phyloP scores from a whole-genome alignment of 169 alveolate species.

The Plasmodium knowlesi region DNA sequence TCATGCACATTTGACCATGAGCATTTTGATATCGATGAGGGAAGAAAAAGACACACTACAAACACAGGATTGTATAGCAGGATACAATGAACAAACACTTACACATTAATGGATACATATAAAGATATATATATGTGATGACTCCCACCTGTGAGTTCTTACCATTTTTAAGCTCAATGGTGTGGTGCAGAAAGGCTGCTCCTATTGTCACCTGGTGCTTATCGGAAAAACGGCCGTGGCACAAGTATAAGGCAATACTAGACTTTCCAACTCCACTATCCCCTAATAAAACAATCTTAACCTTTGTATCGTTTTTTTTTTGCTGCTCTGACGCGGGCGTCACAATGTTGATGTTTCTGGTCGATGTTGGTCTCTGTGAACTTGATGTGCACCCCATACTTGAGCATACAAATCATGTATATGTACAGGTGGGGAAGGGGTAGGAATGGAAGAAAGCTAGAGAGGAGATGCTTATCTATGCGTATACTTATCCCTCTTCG shows the following conservation, averaged over 20 bases:
- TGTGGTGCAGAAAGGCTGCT: conserved; percentile 90
- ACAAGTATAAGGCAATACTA: conserved; percentile 89
- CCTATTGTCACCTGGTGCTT: conserved; percentile 93
- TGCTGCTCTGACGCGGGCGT: conserved; percentile 16
- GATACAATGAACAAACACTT: conserved; percentile 20
- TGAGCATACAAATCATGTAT: conserved; percentile 15
- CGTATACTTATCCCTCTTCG: background rate
- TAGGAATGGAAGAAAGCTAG: background rate
- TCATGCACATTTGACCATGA: background rate
- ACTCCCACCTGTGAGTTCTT: background rate
- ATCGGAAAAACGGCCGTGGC: conserved; percentile 90
- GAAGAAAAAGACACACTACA: background rate
- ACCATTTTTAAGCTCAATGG: conserved; percentile 81
- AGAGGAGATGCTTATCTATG: background rate
- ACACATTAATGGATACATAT: conserved; percentile 46
- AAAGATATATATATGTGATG: background rate
- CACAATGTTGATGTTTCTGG: conserved; percentile 38
- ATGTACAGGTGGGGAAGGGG: background rate
- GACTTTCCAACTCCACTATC: conserved; percentile 94
- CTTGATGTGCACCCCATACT: conserved; percentile 76
- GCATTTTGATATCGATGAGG: background rate
- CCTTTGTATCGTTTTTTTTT: conserved; percentile 66
- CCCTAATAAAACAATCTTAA: conserved; percentile 91
- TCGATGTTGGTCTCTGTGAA: conserved; percentile 14
- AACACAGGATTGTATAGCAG: background rate